Conservation (phyloP, 257 asterid species). For the Solanum dulcamara region DNA sequence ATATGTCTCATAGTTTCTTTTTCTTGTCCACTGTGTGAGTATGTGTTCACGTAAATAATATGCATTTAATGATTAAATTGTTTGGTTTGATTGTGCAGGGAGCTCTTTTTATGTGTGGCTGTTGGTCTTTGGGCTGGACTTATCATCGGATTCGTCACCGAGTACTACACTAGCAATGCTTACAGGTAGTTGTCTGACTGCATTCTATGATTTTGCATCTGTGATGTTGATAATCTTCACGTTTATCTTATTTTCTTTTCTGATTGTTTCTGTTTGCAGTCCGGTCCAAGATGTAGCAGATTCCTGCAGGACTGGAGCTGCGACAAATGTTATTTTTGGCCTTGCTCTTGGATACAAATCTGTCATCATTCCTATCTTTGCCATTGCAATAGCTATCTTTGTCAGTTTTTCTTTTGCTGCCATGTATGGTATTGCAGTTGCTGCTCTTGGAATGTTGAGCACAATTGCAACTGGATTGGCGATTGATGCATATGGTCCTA, state of each 20-base stretch:
- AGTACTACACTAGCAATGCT: slow-evolving; percentile 88
- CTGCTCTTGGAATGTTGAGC: slow-evolving; percentile 94
- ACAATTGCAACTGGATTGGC: slow-evolving; percentile 91
- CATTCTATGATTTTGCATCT: neutral
- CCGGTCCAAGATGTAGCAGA: slow-evolving; percentile 94
- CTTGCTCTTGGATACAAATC: slow-evolving; percentile 94
- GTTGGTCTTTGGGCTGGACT: slow-evolving; percentile 99
- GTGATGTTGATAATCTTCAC: neutral
- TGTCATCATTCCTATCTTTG: slow-evolving; percentile 82
- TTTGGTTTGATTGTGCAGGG: slow-evolving; percentile 36
- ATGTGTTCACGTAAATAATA: neutral
- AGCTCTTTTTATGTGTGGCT: slow-evolving; percentile 68
- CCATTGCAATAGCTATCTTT: slow-evolving; percentile 72
- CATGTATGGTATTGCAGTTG: slow-evolving; percentile 85
- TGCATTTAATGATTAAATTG: neutral
- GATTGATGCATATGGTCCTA: slow-evolving; percentile 94
- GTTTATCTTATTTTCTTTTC: neutral
- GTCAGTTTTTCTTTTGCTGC: slow-evolving; percentile 87
- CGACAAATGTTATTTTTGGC: slow-evolving; percentile 85
- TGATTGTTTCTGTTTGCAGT: slow-evolving; percentile 2
- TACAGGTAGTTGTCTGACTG: slow-evolving; percentile 42
- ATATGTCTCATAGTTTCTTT: neutral
- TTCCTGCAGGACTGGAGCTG: slow-evolving; percentile 97
- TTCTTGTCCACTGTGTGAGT: neutral
- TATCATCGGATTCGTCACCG: slow-evolving; percentile 80